Evolutionary conservation across 1,284 basidiomycete species (phyloP).

Genomic region (Pterula multifida): DNA sequence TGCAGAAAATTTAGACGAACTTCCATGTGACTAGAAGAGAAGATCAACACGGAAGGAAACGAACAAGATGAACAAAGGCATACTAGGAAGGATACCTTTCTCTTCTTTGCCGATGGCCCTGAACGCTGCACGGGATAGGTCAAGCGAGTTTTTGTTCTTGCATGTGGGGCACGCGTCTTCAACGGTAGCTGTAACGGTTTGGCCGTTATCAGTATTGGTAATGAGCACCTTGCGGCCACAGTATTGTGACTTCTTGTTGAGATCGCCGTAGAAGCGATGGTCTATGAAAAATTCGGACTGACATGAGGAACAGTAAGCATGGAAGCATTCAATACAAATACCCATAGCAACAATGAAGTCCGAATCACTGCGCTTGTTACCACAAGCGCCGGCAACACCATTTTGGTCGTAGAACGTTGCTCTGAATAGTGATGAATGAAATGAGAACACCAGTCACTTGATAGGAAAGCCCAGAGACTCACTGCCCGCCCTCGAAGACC

Average conservation of each 20-base stretch:
- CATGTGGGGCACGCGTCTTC: conserved; percentile 85
- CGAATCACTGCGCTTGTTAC: not conserved
- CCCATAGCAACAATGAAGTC: conserved; percentile 2
- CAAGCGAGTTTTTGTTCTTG: conserved; percentile 51
- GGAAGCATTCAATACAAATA: no score
- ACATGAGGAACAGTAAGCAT: not conserved
- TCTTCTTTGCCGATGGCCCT: conserved; percentile 36
- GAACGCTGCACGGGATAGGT: conserved; percentile 76
- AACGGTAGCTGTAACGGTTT: conserved; percentile 50
- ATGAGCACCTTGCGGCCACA: conserved; percentile 61
- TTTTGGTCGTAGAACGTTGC: conserved; percentile 68
- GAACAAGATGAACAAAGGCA: conserved; percentile 16
- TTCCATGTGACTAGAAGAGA: conserved; percentile 39
- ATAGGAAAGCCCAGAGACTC: conserved; percentile 19
- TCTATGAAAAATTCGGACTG: not conserved
- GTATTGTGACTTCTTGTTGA: conserved; percentile 27
- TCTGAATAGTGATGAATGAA: conserved; percentile 19
- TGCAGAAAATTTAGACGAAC: conserved; percentile 25
- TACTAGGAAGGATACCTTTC: conserved; percentile 53
- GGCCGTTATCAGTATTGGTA: conserved; percentile 45
- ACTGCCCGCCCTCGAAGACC: conserved; percentile 33
- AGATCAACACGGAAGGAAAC: no score
- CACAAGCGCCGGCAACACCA: conserved; percentile 27
- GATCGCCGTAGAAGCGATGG: not conserved
- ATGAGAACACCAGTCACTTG: conserved; percentile 6